phyloP scores from a whole-genome alignment of 2,329 filamentous ascomycete genomes.

The Coniochaeta sp. region DNA sequence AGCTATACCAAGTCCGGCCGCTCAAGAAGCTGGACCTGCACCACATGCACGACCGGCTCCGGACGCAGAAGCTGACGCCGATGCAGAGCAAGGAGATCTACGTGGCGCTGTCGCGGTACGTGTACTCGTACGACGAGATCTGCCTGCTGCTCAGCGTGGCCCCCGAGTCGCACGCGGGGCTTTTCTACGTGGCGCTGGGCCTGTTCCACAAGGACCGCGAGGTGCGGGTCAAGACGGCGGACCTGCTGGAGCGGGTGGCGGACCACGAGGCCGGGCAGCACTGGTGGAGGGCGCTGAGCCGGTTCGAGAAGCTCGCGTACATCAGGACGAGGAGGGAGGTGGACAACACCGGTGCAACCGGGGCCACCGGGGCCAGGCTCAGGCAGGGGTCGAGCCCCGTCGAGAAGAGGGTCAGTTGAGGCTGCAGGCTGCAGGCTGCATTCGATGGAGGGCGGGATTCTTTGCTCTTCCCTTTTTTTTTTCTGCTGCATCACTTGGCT shows the following conservation, averaged over 20 bases:
- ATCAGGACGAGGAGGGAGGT: constrained; percentile 66
- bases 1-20: constrained; percentile 56
- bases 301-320: constrained; percentile 84
- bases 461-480: neutral
- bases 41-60: constrained; percentile 86
- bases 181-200: constrained; percentile 87
- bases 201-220: constrained; percentile 83
- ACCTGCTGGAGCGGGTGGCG: constrained; percentile 72
- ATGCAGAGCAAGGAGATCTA: constrained; percentile 79
- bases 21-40: constrained; percentile 79
- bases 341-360: too few species aligned
- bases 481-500: neutral
- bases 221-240: constrained; percentile 70
- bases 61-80: constrained; percentile 70
- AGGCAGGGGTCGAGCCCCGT: constrained; percentile 34
- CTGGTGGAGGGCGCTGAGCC: constrained; percentile 81
- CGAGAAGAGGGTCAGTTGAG: constrained; percentile 43
- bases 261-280: constrained; percentile 87
- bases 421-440: too few species aligned
- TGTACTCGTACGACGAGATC: constrained; percentile 77
- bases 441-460: too few species aligned
- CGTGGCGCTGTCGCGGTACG: constrained; percentile 66
- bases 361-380: constrained; percentile 38
- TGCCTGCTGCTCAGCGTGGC: constrained; percentile 76
- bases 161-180: constrained; percentile 76